Conservation (phyloP, 2,329 filamentous ascomycete genomes). For the Fusarium armeniacum region DNA sequence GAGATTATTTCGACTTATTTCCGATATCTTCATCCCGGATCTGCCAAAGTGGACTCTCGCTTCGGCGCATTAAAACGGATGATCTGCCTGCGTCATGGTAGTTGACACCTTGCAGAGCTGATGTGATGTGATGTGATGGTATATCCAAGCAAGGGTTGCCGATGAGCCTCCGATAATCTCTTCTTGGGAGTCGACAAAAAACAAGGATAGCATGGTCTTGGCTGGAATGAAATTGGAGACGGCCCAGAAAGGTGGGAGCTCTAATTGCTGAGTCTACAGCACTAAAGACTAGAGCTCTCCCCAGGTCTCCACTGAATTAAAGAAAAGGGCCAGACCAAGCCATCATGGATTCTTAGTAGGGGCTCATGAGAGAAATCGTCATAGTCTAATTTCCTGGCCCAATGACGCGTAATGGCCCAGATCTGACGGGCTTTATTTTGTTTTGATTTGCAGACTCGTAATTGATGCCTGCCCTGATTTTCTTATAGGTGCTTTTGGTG, state of each 20-base stretch:
- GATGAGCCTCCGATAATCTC: slow-evolving; percentile 30
- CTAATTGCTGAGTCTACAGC: slow-evolving; percentile 8
- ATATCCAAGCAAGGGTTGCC: slow-evolving; percentile 17
- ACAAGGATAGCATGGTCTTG: slow-evolving; percentile 38
- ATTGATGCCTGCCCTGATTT: slow-evolving; percentile 33
- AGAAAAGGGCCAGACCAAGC: slow-evolving; percentile 10
- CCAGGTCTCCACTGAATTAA: slow-evolving; percentile 39
- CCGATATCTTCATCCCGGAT: slow-evolving; percentile 29
- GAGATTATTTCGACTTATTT: slow-evolving; percentile 22
- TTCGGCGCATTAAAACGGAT: slow-evolving; percentile 16
- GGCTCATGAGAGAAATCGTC: slow-evolving; percentile 33
- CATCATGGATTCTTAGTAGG: slow-evolving; percentile 35
- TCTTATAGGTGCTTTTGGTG: slow-evolving; percentile 2
- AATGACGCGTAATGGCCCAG: slow-evolving; percentile 41
- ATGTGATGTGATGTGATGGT: slow-evolving; percentile 6
- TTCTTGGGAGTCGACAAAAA: slow-evolving; percentile 21
- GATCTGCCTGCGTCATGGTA: slow-evolving; percentile 33
- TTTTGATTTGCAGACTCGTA: slow-evolving; percentile 11
- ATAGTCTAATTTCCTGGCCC: slow-evolving; percentile 18
- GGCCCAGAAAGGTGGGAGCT: slow-evolving; percentile 16
- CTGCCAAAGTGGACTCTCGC: slow-evolving; percentile 23
- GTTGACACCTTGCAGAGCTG: slow-evolving; percentile 15
- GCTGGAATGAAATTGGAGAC: slow-evolving; percentile 39
- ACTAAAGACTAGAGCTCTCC: slow-evolving; percentile 22
- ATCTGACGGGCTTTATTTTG: slow-evolving; percentile 19